phyloP scores from a whole-genome alignment of 1,284 basidiomycete species.

The Boletus albobrunnescens region DNA sequence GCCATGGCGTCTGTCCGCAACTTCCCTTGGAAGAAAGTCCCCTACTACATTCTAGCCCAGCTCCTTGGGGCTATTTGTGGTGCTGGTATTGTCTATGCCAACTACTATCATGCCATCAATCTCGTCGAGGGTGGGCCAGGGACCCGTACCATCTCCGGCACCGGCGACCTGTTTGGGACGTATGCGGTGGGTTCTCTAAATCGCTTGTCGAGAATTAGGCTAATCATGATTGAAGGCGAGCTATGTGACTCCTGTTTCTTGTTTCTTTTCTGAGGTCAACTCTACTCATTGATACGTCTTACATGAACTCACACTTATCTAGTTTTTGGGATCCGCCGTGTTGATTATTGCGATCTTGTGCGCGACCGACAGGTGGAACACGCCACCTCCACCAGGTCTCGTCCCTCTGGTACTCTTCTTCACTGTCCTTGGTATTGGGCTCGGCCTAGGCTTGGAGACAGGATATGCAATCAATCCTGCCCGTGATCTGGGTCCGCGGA shows the following conservation, averaged over 20 bases:
- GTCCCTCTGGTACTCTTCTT: conserved; percentile 56
- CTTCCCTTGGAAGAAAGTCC: conserved; percentile 79
- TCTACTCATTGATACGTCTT: conserved; percentile 1
- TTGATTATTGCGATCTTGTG: conserved; percentile 47
- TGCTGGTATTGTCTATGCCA: conserved; percentile 65
- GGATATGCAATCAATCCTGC: conserved; percentile 63
- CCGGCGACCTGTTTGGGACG: conserved; percentile 68
- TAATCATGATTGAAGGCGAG: conserved; percentile 40
- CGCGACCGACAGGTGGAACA: conserved; percentile 45
- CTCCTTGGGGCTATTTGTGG: conserved; percentile 67
- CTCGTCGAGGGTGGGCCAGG: conserved; percentile 59
- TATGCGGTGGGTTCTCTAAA: conserved; percentile 50
- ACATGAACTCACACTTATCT: conserved; percentile 2
- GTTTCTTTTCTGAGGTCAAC: conserved; percentile 56
- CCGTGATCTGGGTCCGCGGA: conserved; percentile 59
- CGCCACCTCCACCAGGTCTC: conserved; percentile 45
- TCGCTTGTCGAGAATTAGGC: neutral
- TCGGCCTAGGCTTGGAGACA: conserved; percentile 56
- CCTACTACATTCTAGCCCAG: conserved; percentile 68
- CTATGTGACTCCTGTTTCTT: conserved; percentile 55
- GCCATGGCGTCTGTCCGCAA: conserved; percentile 63
- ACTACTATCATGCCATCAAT: conserved; percentile 75
- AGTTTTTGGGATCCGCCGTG: conserved; percentile 58
- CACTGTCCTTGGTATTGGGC: conserved; percentile 50
- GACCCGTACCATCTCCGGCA: conserved; percentile 60